These are phyloP conservation scores for Rhamnella rubrinervis DNA, from an alignment of 331 rosid genomes.

Conservation along the genomic window DNA sequence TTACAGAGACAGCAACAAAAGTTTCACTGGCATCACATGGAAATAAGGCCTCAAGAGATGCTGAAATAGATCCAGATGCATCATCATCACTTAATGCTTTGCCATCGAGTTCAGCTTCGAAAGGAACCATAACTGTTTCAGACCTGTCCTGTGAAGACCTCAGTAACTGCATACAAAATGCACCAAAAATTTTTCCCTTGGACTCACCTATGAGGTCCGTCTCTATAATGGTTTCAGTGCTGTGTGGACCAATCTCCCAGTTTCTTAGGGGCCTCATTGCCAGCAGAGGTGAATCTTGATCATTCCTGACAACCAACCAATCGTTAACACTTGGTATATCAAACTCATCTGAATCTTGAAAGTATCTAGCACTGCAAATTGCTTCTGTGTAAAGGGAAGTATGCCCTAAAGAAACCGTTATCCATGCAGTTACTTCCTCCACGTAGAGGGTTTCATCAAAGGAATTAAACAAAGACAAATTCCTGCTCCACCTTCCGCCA, in stretches of 20 bases:
- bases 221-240: slow-evolving; percentile 66
- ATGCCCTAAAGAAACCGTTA: slow-evolving; percentile 64
- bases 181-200: slow-evolving; percentile 71
- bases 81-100: slow-evolving; percentile 33
- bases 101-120: slow-evolving; percentile 66
- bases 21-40: slow-evolving; percentile 48
- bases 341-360: slow-evolving; percentile 43
- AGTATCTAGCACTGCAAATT: slow-evolving; percentile 55
- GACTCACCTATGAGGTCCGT: slow-evolving; percentile 58
- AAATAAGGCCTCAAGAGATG: slow-evolving; percentile 59
- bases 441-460: slow-evolving; percentile 72
- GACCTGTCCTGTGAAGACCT: slow-evolving; percentile 64
- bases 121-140: slow-evolving; percentile 74
- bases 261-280: slow-evolving; percentile 68
- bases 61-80: slow-evolving; percentile 43
- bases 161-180: slow-evolving; percentile 71
- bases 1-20: slow-evolving; percentile 53
- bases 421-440: slow-evolving; percentile 73
- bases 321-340: slow-evolving; percentile 54
- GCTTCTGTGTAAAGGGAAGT: slow-evolving; percentile 60
- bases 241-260: slow-evolving; percentile 83
- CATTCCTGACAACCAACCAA: slow-evolving; percentile 55
- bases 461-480: slow-evolving; percentile 74
- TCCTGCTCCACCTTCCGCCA: slow-evolving; percentile 73
- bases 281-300: slow-evolving; percentile 55